phyloP scores from a whole-genome alignment of 164 flowering plant genomes.

The Vitis amurensis region DNA sequence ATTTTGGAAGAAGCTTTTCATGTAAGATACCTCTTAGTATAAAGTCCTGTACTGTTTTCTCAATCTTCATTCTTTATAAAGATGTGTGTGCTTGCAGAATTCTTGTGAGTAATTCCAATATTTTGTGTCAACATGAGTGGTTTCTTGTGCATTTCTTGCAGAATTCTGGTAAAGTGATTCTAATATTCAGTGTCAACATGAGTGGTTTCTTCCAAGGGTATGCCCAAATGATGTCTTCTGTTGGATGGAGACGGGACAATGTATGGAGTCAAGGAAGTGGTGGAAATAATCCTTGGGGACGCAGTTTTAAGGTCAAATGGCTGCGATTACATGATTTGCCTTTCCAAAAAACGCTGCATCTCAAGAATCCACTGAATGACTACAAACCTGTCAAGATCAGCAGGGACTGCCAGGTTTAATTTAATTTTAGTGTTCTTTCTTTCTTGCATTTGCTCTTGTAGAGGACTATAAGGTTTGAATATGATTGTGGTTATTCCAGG shows the following conservation, averaged over 20 bases:
- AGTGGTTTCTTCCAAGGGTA: slow-evolving; percentile 98
- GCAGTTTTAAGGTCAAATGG: slow-evolving; percentile 89
- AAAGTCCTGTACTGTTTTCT: slow-evolving; percentile 14
- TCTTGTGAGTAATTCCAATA: slow-evolving; percentile 73
- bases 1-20: slow-evolving; percentile 82
- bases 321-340: slow-evolving; percentile 67
- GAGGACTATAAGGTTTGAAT: not conserved
- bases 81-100: slow-evolving; percentile 50
- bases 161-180: slow-evolving; percentile 78
- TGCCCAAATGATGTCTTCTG: slow-evolving; percentile 92
- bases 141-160: slow-evolving; percentile 61
- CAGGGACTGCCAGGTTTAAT: slow-evolving; percentile 86
- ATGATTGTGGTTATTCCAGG: slow-evolving; percentile 42
- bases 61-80: slow-evolving; percentile 17
- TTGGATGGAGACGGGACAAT: slow-evolving; percentile 86
- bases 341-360: slow-evolving; percentile 87
- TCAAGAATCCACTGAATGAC: slow-evolving; percentile 84
- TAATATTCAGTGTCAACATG: slow-evolving; percentile 94
- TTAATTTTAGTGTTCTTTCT: slow-evolving; percentile 7
- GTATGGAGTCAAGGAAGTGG: slow-evolving; percentile 76
- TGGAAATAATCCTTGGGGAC: slow-evolving; percentile 82
- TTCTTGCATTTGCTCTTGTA: not conserved
- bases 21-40: slow-evolving; percentile 47
- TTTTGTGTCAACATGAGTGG: slow-evolving; percentile 98
- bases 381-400: slow-evolving; percentile 94